These are phyloP conservation scores for Ananas comosus DNA, from an alignment of 176 grass and related monocot genomes.

Conservation along the genomic window DNA sequence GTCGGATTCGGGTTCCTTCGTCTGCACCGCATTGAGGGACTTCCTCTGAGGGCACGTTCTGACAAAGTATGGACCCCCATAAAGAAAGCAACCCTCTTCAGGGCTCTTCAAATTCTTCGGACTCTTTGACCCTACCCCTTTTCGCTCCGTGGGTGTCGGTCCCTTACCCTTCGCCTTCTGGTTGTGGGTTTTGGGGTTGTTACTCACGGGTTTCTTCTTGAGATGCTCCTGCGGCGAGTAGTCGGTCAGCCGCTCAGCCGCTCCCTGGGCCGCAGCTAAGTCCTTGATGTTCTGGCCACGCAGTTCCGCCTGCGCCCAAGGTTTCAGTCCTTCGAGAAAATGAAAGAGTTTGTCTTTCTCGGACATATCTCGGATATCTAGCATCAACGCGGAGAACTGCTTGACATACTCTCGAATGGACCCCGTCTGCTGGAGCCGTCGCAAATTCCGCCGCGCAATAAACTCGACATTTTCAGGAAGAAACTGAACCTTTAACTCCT, in stretches of 20 bases:
- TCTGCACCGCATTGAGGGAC: neutral
- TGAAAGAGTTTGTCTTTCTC: too few species aligned
- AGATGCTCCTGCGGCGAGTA: neutral
- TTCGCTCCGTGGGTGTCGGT: neutral
- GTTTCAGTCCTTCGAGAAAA: too few species aligned
- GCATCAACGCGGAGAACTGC: too few species aligned
- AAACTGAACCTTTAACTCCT: too few species aligned
- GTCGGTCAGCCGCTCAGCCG: neutral
- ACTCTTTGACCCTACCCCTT: neutral
- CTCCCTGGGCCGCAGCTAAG: neutral
- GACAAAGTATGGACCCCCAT: neutral
- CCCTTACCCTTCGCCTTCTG: neutral
- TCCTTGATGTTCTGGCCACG: neutral
- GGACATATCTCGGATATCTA: too few species aligned
- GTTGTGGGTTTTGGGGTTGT: neutral
- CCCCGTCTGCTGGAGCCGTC: too few species aligned
- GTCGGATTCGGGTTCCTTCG: neutral
- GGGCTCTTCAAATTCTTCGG: neutral
- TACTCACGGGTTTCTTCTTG: neutral
- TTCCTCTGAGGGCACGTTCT: neutral
- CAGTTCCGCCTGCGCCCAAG: too few species aligned
- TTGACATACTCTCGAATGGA: too few species aligned
- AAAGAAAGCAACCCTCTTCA: neutral
- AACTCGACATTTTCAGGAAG: too few species aligned
- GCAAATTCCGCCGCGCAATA: too few species aligned